Percentiles rank a stretch among this genome's conserved stretches.
Evolutionary conservation across 495 filamentous ascomycete genomes (phyloP).

Genomic region (Tuber brumale): DNA sequence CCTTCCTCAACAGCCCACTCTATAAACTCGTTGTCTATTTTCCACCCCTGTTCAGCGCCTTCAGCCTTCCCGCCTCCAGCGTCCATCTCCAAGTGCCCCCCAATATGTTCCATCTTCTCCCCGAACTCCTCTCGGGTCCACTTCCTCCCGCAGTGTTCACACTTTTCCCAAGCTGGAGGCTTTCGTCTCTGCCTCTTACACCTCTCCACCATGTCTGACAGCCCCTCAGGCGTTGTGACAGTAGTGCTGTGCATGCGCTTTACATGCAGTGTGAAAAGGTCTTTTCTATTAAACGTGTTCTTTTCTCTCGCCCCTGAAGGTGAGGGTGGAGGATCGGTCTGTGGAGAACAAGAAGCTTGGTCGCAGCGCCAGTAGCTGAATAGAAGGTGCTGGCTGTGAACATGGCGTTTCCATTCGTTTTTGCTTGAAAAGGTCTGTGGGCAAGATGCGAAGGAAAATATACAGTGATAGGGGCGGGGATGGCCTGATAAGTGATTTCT

Average conservation of each 20-base stretch:
- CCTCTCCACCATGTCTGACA: conserved; percentile 1
- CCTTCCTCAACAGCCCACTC: conserved; percentile 54
- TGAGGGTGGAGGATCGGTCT: neutral
- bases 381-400: conserved; percentile 69
- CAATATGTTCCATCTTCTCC: neutral
- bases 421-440: conserved; percentile 52
- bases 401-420: conserved; percentile 93
- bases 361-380: conserved; percentile 75
- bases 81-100: neutral
- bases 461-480: neutral
- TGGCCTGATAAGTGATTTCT: neutral
- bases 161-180: neutral
- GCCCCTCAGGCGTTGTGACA: conserved; percentile 45
- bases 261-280: conserved; percentile 83
- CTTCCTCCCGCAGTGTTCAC: neutral
- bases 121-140: neutral
- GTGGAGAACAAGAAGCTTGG: conserved; percentile 51
- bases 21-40: conserved; percentile 49
- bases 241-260: conserved; percentile 66
- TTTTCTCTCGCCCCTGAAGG: conserved; percentile 41
- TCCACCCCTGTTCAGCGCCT: conserved; percentile 47
- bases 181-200: neutral
- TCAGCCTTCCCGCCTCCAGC: neutral
- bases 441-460: conserved; percentile 1
- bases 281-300: conserved; percentile 83